Base-by-base conservation (phyloP, 768 basidiomycete genomes). In the Lactarius quietus region DNA sequence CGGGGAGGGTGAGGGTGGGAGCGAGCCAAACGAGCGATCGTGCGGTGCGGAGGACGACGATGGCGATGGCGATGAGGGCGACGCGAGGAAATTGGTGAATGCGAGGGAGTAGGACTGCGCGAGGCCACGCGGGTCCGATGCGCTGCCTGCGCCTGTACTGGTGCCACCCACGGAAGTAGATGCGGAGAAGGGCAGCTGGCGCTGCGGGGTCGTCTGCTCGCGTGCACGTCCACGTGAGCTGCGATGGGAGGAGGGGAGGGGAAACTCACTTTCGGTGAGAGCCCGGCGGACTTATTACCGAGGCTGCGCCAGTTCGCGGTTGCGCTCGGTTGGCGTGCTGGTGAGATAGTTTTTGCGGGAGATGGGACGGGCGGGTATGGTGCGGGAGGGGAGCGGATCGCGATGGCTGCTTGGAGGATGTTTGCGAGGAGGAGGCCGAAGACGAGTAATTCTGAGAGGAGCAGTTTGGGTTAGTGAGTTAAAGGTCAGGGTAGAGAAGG, bases 121-220 rank as follows among this genome's bases (percentile, higher is more conserved):
- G 36, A 70, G 64, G 14, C 65, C 59, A 48, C 64, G 67, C 33
- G 69, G 69, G 59, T 70, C 69, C 2, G 69, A 70, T 23, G 61
- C 48, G 36, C 35, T 17, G 6, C 61, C 61, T 9, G 31, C 38
- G 15, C 55, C 29, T 5, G 56, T 51, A 4, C 48, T 28, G 0
- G 48, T 12, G 23, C 23, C 58, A 29, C 53, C 52, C 3, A n/a
- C 55, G 26, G 58, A 43, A 0, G 59, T 48, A 26, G 66, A 62
- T 1, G 53, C 56, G 15, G 69, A 68, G 61, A 70, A 70, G 29
- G 69, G 63, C 20, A 61, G 67, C 43, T 70, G 69, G 54, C 69
- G 67, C 51, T 70, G 69, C 4, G 69, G 69, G 5, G 69, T 70
- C 23, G 54, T 65, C 69, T 70, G 26, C 28, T 23, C 39, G 1